Evolutionary conservation across 75 land plant genomes (phyloP).

Genomic region (Chamaecyparis obtusa): DNA sequence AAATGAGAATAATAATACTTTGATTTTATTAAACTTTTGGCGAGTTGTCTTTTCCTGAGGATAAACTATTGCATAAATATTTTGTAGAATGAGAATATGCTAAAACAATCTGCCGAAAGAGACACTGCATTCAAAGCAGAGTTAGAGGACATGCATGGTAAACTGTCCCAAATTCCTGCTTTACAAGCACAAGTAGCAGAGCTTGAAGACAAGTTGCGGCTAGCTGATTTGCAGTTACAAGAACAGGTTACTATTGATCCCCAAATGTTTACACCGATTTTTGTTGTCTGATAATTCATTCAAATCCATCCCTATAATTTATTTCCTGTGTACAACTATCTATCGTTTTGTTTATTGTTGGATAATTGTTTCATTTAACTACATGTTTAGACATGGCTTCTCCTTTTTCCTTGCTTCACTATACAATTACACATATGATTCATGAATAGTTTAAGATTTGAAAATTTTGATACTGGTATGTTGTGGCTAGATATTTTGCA

Average conservation of each 20-base stretch:
- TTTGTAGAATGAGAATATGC: background rate
- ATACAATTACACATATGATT: background rate
- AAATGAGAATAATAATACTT: background rate
- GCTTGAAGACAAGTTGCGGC: constrained; percentile 36
- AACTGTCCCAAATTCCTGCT: constrained; percentile 20
- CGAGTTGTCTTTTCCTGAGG: background rate
- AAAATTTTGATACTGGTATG: background rate
- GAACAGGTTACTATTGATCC: constrained; percentile 31
- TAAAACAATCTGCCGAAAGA: background rate
- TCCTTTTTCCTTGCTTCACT: background rate
- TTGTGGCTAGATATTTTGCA: background rate
- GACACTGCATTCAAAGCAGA: constrained; percentile 29
- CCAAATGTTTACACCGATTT: background rate
- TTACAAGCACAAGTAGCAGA: constrained; percentile 44
- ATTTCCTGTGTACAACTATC: background rate
- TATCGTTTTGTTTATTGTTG: no score
- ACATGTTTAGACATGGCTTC: background rate
- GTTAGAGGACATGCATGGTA: constrained; percentile 27
- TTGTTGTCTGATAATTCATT: background rate
- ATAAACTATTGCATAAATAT: background rate
- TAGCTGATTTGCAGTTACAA: constrained; percentile 21
- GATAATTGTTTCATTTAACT: background rate
- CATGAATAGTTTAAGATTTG: no score
- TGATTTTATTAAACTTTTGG: background rate
- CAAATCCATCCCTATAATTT: background rate